Evolutionary conservation across 2,329 filamentous ascomycete genomes (phyloP).

Genomic region (Aspergillus cejpii): DNA sequence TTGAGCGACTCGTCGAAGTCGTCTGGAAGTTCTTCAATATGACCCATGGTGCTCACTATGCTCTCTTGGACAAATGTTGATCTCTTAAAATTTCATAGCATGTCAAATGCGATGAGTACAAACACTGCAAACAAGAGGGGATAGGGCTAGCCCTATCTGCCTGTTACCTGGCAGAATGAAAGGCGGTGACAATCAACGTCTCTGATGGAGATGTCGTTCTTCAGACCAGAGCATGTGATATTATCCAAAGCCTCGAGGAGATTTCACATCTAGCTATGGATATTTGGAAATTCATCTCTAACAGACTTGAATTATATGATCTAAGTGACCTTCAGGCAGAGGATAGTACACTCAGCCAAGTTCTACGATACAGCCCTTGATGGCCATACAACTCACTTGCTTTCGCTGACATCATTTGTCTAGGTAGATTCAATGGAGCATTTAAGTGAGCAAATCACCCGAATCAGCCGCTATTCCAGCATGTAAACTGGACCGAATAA

Average conservation of each 20-base stretch:
- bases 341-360: too few relatives aligned
- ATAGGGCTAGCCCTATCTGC: conserved; percentile 11
- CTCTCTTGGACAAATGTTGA: conserved; percentile 2
- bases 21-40: conserved; percentile 47
- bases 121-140: conserved; percentile 29
- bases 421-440: too few relatives aligned
- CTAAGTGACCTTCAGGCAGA: too few relatives aligned
- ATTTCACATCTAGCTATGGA: too few relatives aligned
- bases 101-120: conserved; percentile 10
- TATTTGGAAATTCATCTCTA: too few relatives aligned
- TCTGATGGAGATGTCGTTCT: too few relatives aligned
- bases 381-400: too few relatives aligned
- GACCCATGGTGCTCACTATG: conserved; percentile 42
- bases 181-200: too few relatives aligned
- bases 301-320: too few relatives aligned
- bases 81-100: not conserved
- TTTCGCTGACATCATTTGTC: too few relatives aligned
- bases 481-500: conserved; percentile 8
- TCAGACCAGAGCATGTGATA: not conserved
- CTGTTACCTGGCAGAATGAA: not conserved
- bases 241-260: too few relatives aligned
- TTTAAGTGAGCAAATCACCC: not conserved
- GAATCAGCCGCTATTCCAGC: not conserved
- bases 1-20: conserved; percentile 45
- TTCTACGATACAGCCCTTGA: too few relatives aligned